Conservation (phyloP, 352 stramenopile genomes). For the Phytophthora hybrid region DNA sequence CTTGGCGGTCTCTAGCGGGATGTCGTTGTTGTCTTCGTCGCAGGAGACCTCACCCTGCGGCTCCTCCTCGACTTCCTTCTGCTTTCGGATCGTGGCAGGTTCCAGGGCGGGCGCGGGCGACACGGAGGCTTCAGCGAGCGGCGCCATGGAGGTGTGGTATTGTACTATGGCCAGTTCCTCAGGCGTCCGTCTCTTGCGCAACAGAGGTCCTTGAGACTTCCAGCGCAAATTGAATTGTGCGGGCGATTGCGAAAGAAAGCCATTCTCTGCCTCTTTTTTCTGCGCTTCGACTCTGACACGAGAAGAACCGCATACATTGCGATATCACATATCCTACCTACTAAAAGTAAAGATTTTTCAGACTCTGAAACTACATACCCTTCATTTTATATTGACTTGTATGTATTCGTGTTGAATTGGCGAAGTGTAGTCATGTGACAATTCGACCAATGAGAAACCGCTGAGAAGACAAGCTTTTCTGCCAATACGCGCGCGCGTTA, state of each 20-base stretch:
- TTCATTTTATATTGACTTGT: background rate
- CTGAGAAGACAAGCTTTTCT: constrained; percentile 21
- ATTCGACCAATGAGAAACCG: constrained; percentile 19
- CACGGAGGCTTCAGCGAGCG: constrained; percentile 37
- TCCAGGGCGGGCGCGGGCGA: constrained; percentile 11
- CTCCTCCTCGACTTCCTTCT: constrained; percentile 36
- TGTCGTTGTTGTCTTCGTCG: constrained; percentile 34
- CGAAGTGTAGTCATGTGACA: background rate
- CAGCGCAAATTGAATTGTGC: constrained; percentile 42
- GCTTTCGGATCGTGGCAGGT: constrained; percentile 27
- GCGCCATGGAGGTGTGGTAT: constrained; percentile 37
- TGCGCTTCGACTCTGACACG: background rate
- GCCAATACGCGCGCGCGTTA: constrained; percentile 7
- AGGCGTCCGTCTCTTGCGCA: constrained; percentile 31
- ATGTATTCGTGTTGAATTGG: background rate
- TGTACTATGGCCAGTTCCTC: constrained; percentile 36
- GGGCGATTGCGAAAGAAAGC: constrained; percentile 14
- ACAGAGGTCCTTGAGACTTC: constrained; percentile 20
- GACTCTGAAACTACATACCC: background rate
- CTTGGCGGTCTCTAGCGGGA: background rate
- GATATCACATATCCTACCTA: background rate
- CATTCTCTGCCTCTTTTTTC: constrained; percentile 14
- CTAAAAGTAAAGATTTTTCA: background rate
- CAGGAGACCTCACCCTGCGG: constrained; percentile 32
- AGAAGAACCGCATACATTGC: background rate